Conservation (phyloP, 2,329 filamentous ascomycete genomes). For the Pseudopithomyces maydicus region DNA sequence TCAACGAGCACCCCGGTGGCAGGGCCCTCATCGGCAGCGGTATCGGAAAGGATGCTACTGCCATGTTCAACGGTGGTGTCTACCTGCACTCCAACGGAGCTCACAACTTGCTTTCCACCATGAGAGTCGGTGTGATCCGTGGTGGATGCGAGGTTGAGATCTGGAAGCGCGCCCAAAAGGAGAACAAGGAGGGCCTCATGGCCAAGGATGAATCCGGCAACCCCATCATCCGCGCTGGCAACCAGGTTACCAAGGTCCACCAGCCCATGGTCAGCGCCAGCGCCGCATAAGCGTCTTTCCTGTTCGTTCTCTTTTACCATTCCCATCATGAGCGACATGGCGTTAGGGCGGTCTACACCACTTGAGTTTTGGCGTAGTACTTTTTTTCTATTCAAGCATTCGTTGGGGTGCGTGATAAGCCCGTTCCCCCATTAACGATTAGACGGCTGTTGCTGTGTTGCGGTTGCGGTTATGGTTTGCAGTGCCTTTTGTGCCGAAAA, state of each 20-base stretch:
- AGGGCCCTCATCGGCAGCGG: constrained; percentile 49
- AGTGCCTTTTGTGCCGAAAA: too few relatives aligned
- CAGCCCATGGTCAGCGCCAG: constrained; percentile 82
- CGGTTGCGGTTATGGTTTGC: constrained; percentile 7
- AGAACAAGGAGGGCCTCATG: constrained; percentile 74
- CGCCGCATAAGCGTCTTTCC: constrained; percentile 64
- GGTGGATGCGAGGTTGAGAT: constrained; percentile 51
- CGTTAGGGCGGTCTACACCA: constrained; percentile 33
- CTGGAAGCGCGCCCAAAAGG: constrained; percentile 50
- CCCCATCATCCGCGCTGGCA: constrained; percentile 82
- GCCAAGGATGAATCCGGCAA: constrained; percentile 81
- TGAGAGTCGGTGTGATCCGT: constrained; percentile 51
- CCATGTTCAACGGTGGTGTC: constrained; percentile 52
- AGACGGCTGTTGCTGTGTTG: constrained; percentile 38
- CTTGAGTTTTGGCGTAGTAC: constrained; percentile 26
- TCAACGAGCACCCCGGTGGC: constrained; percentile 51
- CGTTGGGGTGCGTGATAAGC: constrained; percentile 28
- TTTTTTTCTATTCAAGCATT: constrained; percentile 34
- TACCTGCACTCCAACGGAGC: constrained; percentile 50
- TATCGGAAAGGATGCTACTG: constrained; percentile 50
- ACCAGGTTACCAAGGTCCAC: constrained; percentile 81
- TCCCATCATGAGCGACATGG: constrained; percentile 30
- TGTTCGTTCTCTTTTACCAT: constrained; percentile 12
- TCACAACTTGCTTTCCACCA: constrained; percentile 50
- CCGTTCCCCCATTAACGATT: constrained; percentile 20